phyloP scores from a whole-genome alignment of 768 basidiomycete species.

The Naganishia antarctica region DNA sequence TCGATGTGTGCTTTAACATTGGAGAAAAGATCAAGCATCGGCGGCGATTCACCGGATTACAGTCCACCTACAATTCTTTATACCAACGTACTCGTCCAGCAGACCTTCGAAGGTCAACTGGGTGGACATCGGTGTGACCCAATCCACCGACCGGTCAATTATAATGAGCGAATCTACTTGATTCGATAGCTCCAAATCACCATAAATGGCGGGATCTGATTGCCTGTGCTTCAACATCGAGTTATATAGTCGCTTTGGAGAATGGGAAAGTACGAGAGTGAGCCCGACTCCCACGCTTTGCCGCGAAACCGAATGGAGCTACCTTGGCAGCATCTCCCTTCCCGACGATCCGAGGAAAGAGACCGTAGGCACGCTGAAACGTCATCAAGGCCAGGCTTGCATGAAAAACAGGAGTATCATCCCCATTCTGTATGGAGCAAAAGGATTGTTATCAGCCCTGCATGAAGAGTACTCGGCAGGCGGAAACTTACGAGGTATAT shows the following conservation, averaged over 20 bases:
- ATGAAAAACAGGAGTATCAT: constrained; percentile 82
- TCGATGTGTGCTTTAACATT: constrained; percentile 50
- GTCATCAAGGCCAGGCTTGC: constrained; percentile 79
- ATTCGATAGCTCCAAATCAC: constrained; percentile 40
- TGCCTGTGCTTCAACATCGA: constrained; percentile 59
- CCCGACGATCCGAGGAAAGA: constrained; percentile 83
- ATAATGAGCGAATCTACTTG: constrained; percentile 78
- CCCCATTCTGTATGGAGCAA: constrained; percentile 95
- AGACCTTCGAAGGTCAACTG: constrained; percentile 96
- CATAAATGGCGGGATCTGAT: constrained; percentile 35
- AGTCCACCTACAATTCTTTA: constrained; percentile 71
- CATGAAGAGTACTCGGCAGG: background rate
- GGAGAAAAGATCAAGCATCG: background rate
- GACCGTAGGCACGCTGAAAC: constrained; percentile 76
- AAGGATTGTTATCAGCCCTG: too few species aligned
- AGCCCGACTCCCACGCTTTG: constrained; percentile 1
- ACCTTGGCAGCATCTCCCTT: constrained; percentile 72
- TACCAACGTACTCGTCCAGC: constrained; percentile 82
- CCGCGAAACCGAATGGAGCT: background rate
- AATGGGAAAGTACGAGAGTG: background rate
- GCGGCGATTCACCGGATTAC: background rate
- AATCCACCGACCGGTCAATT: constrained; percentile 82
- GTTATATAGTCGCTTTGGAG: constrained; percentile 62
- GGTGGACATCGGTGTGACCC: constrained; percentile 91
- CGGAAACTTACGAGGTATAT: constrained; percentile 73